Evolutionary conservation across 345 rosid species (phyloP).

Genomic region (Eucalyptus sp.): DNA sequence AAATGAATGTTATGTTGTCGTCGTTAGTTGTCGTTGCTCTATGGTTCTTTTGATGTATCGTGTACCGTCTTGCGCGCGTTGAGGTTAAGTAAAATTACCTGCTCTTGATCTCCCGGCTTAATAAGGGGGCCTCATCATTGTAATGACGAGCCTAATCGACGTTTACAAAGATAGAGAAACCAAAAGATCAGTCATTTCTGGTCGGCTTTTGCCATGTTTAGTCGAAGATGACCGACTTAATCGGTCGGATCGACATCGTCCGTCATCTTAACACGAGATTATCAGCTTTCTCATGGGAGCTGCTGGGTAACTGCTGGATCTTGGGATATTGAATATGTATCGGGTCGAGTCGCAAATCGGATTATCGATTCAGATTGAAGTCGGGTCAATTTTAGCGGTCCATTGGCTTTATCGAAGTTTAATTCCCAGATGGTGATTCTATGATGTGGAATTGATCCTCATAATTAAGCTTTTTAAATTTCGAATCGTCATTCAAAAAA

Average conservation of each 20-base stretch:
- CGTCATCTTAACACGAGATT: neutral
- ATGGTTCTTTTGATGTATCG: neutral
- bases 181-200: neutral
- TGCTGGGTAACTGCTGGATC: neutral
- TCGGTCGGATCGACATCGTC: neutral
- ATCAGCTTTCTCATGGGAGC: neutral
- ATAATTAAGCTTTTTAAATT: neutral
- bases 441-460: neutral
- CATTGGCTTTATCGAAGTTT: neutral
- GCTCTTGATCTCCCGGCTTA: neutral
- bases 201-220: neutral
- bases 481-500: neutral
- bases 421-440: neutral
- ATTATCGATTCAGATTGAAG: neutral
- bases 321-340: neutral
- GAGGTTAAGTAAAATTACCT: neutral
- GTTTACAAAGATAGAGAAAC: neutral
- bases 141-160: neutral
- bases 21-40: neutral
- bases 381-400: neutral
- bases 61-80: neutral
- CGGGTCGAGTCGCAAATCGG: neutral
- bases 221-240: neutral
- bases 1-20: neutral
- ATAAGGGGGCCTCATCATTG: neutral